Percentiles rank a stretch among this genome's conserved stretches.
Conservation (phyloP, 345 rosid genomes). For the Salix viminalis region DNA sequence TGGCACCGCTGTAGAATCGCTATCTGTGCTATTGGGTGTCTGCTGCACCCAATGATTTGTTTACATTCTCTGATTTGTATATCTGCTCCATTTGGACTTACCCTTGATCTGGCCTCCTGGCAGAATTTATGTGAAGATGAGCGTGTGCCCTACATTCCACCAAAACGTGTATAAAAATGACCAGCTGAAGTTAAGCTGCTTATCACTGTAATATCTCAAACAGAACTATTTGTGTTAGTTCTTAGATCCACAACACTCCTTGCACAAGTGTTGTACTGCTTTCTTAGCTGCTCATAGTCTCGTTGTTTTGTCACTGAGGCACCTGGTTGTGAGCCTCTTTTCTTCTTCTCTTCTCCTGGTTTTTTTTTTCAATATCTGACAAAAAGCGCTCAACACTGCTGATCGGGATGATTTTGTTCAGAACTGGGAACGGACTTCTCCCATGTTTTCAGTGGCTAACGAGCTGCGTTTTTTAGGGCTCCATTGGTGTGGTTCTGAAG, state of each 20-base stretch:
- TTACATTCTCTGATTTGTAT: neutral
- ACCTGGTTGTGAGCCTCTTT: neutral
- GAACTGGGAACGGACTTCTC: too few relatives aligned
- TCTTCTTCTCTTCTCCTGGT: neutral
- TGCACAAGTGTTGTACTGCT: neutral
- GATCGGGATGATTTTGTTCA: neutral
- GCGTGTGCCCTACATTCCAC: slow-evolving; percentile 68
- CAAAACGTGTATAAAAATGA: slow-evolving; percentile 49
- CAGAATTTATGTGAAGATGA: slow-evolving; percentile 81
- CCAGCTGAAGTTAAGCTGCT: neutral
- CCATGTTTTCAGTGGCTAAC: neutral
- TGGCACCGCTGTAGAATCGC: neutral
- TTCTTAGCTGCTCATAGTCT: neutral
- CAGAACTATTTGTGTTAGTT: neutral
- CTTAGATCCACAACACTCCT: neutral
- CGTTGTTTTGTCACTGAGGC: neutral
- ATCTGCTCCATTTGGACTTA: neutral
- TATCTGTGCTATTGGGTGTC: neutral
- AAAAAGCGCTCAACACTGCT: neutral
- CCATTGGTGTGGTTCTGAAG: too few relatives aligned
- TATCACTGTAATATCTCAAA: neutral
- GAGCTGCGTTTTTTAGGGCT: neutral
- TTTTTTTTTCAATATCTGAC: neutral
- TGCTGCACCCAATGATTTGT: neutral
- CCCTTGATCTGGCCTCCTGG: slow-evolving; percentile 7